Base-by-base conservation (phyloP, 208 protist species). In the Acanthamoeba triangularis region DNA sequence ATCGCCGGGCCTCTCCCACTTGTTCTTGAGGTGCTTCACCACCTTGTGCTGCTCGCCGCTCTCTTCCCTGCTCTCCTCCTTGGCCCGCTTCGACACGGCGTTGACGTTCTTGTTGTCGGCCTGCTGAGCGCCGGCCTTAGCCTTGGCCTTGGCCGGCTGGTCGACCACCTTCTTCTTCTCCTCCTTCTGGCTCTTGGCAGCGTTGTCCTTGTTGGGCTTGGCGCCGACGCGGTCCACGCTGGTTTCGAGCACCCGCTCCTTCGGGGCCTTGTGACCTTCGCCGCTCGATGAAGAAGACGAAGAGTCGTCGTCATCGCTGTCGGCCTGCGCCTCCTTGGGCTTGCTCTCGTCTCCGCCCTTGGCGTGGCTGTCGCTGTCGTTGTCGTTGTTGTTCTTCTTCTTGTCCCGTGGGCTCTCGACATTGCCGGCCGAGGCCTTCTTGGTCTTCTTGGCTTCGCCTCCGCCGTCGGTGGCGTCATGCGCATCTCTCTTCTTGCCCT, bases 21-120 rank as follows among this genome's bases (percentile, higher is more conserved):
- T 72, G n/a, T 72, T 13, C 65, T 72, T 72, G 20, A 72, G 65
- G 20, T 72, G 65, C 65, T 72, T 72, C 65, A 72, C 65, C 18
- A 61, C 20, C 65, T 72, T 72, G 20, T 33, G 10, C 65, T 72
- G n/a, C 65, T 72, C 65, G 20, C 65, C 65, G 65, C 65, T 35
- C 54, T 61, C 54, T 6, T 61, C 54, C 54, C 20, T 23, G 54
- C 20, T 23, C 54, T 61, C 20, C 18, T 23, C 54, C 54, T 23
- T 23, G 54, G 11, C 54, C 54, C 20, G 54, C 54, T 61, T 61
- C 54, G 11, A 14, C 54, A 25, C 54, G 54, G 18, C 54, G 54
- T 61, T 61, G 54, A 14, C 54, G 54, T 2, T 13, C 65, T 72
- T 72, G 65, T 13, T 72, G 65, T 18, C 59, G 1, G 25, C 59